Conservation (phyloP, 495 filamentous ascomycete genomes). For the Hyaloscypha variabilis region DNA sequence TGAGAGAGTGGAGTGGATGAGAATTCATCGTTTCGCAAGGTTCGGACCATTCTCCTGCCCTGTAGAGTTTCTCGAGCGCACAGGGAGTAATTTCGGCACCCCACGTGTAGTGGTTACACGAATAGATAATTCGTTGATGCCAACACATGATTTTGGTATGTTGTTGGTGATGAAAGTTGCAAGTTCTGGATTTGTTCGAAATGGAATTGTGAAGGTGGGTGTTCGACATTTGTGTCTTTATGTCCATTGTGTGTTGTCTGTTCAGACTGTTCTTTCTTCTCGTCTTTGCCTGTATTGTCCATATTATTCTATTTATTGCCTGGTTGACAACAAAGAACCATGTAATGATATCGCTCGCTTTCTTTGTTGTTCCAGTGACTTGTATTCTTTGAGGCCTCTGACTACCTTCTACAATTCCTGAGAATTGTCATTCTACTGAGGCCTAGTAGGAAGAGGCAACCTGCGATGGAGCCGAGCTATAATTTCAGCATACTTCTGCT, state of each 20-base stretch:
- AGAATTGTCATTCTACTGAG: neutral
- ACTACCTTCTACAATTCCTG: too few species aligned
- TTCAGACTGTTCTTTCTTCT: neutral
- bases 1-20: constrained; percentile 10
- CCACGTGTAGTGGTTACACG: constrained; percentile 2
- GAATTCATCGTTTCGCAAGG: constrained; percentile 10
- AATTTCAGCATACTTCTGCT: constrained; percentile 53
- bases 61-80: neutral
- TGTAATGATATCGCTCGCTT: neutral
- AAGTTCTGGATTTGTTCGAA: neutral
- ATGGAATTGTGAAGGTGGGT: neutral
- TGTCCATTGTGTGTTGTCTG: neutral
- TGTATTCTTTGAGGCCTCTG: too few species aligned
- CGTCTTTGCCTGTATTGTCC: neutral
- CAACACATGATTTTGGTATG: constrained; percentile 5
- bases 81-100: neutral
- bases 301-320: neutral
- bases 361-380: neutral
- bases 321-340: neutral
- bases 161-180: too few species aligned
- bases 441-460: constrained; percentile 21
- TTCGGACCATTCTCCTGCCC: neutral
- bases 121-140: neutral
- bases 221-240: neutral
- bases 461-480: constrained; percentile 44